These are phyloP conservation scores for Trichomonascaceae sp. DNA, from an alignment of 1,139 yeast species.

Conservation along the genomic window DNA sequence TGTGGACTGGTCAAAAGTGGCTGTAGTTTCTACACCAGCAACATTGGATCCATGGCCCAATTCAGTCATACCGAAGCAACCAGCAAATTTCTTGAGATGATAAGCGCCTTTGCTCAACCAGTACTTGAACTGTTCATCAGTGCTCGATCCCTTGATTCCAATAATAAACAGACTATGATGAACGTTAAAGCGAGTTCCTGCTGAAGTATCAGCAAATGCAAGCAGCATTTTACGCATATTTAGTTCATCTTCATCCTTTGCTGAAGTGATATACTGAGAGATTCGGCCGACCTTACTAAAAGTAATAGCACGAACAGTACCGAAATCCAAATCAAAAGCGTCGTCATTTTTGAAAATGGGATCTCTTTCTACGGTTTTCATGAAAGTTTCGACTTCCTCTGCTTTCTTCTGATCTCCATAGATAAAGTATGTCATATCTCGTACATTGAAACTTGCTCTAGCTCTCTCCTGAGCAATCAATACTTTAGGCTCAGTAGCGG, in stretches of 20 bases:
- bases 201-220: constrained; percentile 49
- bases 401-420: constrained; percentile 50
- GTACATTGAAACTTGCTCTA: constrained; percentile 41
- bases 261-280: constrained; percentile 43
- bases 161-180: constrained; percentile 66
- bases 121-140: constrained; percentile 50
- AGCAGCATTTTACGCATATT: constrained; percentile 37
- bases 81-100: constrained; percentile 60
- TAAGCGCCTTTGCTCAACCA: constrained; percentile 76
- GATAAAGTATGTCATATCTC: constrained; percentile 47
- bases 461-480: constrained; percentile 45
- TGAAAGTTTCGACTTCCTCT: constrained; percentile 40
- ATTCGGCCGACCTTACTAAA: constrained; percentile 45
- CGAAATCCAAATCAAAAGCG: constrained; percentile 49
- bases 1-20: constrained; percentile 59
- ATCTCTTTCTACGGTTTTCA: constrained; percentile 47
- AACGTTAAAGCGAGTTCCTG: constrained; percentile 63
- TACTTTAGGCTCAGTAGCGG: constrained; percentile 33
- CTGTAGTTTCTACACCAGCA: constrained; percentile 88
- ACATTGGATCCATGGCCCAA: constrained; percentile 92
- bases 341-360: constrained; percentile 47
- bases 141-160: constrained; percentile 69
- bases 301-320: constrained; percentile 46
- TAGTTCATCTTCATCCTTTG: constrained; percentile 36
- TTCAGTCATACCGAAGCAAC: constrained; percentile 94